These are phyloP conservation scores for Phytophthora rubi DNA, from an alignment of 352 stramenopile species.

Conservation along the genomic window DNA sequence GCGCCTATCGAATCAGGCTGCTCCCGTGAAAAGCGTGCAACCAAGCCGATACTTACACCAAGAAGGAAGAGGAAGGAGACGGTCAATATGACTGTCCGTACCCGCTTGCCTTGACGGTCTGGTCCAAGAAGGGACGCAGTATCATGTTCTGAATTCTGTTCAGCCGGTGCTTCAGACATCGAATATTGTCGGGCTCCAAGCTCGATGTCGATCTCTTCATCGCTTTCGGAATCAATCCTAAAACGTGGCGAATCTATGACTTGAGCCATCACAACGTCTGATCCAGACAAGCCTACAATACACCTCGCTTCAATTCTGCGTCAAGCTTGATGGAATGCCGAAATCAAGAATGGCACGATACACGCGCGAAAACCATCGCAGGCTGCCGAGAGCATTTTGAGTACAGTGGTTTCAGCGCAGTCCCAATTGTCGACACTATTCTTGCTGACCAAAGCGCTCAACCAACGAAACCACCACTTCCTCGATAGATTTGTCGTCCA, in stretches of 20 bases:
- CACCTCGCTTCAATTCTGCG: not conserved
- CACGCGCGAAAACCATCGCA: conserved; percentile 5
- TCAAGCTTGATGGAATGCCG: not conserved
- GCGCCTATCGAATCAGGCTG: conserved; percentile 1
- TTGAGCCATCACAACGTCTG: conserved; percentile 22
- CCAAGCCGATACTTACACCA: conserved; percentile 35
- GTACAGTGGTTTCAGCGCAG: conserved; percentile 15
- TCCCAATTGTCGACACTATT: conserved; percentile 23
- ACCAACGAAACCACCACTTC: conserved; percentile 35
- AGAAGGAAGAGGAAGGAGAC: conserved; percentile 34
- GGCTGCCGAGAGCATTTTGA: not conserved
- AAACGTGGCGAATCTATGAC: conserved; percentile 29
- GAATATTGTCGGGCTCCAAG: conserved; percentile 17
- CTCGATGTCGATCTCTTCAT: conserved; percentile 45
- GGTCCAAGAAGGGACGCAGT: conserved; percentile 22
- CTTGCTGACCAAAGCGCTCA: conserved; percentile 32
- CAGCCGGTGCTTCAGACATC: conserved; percentile 7
- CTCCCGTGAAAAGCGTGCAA: conserved; percentile 26
- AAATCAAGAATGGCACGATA: conserved; percentile 13
- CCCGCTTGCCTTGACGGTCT: conserved; percentile 18
- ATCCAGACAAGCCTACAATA: not conserved
- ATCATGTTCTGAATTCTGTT: conserved; percentile 21
- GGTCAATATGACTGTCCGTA: conserved; percentile 15
- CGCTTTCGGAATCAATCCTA: conserved; percentile 28
- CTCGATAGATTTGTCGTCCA: conserved; percentile 13